phyloP scores from a whole-genome alignment of 495 filamentous ascomycete genomes.

The Hypoxylon lienhwacheense region DNA sequence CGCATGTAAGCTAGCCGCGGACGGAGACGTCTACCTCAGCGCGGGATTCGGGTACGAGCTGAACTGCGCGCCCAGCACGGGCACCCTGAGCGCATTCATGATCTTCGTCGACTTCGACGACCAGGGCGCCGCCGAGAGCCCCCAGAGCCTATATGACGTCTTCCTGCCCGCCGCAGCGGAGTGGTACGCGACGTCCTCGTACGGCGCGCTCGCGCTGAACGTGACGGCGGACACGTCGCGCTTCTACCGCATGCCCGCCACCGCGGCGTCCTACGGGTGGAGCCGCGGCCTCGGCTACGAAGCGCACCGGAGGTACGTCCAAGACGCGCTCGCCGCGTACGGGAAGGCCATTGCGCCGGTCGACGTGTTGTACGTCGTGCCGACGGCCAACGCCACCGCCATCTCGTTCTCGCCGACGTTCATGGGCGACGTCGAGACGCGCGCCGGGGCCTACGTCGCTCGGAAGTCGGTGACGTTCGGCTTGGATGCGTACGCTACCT shows the following conservation, averaged over 20 bases:
- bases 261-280: conserved; percentile 32
- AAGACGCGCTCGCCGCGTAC: conserved; percentile 38
- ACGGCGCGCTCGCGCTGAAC: conserved; percentile 31
- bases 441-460: conserved; percentile 28
- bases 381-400: conserved; percentile 26
- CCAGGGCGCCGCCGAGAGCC: conserved; percentile 26
- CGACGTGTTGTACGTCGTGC: conserved; percentile 40
- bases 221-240: conserved; percentile 36
- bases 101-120: conserved; percentile 41
- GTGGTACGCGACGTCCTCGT: conserved; percentile 38
- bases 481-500: conserved; percentile 31
- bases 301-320: conserved; percentile 34
- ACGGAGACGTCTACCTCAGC: conserved; percentile 31
- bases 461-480: conserved; percentile 38
- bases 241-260: conserved; percentile 39
- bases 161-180: conserved; percentile 38
- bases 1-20: conserved; percentile 31
- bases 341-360: conserved; percentile 19
- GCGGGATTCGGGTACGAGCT: conserved; percentile 33
- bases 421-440: conserved; percentile 36
- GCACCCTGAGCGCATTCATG: conserved; percentile 40
- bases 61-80: conserved; percentile 40
- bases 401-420: conserved; percentile 39
- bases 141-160: conserved; percentile 32
- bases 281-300: conserved; percentile 32